Base-by-base conservation (phyloP, 2,329 filamentous ascomycete genomes). In the Davidsoniella virescens region DNA sequence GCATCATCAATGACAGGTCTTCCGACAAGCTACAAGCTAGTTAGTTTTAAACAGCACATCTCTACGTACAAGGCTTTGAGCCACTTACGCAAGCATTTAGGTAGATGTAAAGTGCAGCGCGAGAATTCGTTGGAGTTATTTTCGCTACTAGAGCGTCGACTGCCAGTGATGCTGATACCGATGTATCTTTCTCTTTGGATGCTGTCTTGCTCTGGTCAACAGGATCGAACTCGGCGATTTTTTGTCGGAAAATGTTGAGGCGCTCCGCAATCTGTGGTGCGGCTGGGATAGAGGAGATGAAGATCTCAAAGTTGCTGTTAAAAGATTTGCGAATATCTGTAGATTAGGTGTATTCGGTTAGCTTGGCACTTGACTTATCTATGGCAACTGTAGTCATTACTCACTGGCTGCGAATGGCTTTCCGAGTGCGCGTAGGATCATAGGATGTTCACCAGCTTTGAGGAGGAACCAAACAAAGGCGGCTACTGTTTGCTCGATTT, bases 61-160 rank as follows among this genome's bases (percentile, higher is more conserved):
- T 25, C 26, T 44, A 38, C n/a, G 16, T 37, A 18, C 3, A 16
- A 14, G 16, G n/a, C 44, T 17, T 23, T 25, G 5, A 12, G n/a
- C 16, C 9, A 38, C 77, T 56, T 68, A 92, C 84, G 61, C 84
- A 73, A 50, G 87, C 79, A 61, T 87, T 92, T 7, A 95, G 68
- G 61, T 90, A 92, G 5, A 94, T 72, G 60, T 92, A 94, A 50
- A 94, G 70, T 4, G 84, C 87, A 47, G 85, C 84, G 62, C 87
- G 76, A 3, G 87, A 85, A 56, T 85, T 87, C 44, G 81, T 70
- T 26, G 78, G 69, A 3, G 83, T 82, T 8, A 88, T 65, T 46
- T 71, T 61, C 9, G 78, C 62, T 12, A 70, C 69, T 39, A 75
- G 67, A 55, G 63, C 73, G n/a, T 76, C 73, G 38, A 78, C 61